A percentile compares a stretch with the other conserved stretches of the same genome.
Evolutionary conservation across 176 grass and related monocot species (phyloP).

Genomic region (Bothriochloa decipiens): DNA sequence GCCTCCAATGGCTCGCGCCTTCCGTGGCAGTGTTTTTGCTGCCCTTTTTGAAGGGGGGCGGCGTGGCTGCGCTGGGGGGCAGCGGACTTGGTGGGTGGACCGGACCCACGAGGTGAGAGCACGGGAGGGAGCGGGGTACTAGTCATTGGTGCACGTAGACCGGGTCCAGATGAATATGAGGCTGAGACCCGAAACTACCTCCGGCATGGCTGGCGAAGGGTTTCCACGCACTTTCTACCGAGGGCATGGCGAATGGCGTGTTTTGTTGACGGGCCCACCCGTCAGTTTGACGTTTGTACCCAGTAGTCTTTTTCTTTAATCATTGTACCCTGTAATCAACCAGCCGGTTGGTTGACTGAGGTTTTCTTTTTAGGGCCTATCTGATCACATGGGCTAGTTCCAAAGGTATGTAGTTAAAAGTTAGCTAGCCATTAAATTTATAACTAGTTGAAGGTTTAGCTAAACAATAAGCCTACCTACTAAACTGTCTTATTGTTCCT

Average conservation of each 20-base stretch:
- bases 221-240: background rate
- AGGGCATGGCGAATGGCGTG: background rate
- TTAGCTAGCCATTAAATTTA: too few species aligned
- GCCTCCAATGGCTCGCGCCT: background rate
- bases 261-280: background rate
- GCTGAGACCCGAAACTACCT: background rate
- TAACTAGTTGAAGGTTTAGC: too few species aligned
- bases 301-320: too few species aligned
- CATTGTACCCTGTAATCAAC: background rate
- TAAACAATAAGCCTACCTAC: too few species aligned
- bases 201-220: background rate
- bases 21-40: slow-evolving; percentile 23
- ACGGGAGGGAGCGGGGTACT: background rate
- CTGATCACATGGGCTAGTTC: too few species aligned
- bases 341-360: background rate
- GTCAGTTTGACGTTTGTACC: background rate
- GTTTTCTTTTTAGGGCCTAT: too few species aligned
- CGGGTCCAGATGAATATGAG: background rate
- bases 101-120: background rate
- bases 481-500: too few species aligned
- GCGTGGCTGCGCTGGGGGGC: background rate
- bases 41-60: slow-evolving; percentile 29
- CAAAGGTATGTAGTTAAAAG: too few species aligned
- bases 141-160: slow-evolving; percentile 1
- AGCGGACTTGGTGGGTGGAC: slow-evolving; percentile 10